Evolutionary conservation across 805 yeast species (phyloP), one percentile per base, ranked within the genome.

Genomic region (Candida mattraensis): DNA sequence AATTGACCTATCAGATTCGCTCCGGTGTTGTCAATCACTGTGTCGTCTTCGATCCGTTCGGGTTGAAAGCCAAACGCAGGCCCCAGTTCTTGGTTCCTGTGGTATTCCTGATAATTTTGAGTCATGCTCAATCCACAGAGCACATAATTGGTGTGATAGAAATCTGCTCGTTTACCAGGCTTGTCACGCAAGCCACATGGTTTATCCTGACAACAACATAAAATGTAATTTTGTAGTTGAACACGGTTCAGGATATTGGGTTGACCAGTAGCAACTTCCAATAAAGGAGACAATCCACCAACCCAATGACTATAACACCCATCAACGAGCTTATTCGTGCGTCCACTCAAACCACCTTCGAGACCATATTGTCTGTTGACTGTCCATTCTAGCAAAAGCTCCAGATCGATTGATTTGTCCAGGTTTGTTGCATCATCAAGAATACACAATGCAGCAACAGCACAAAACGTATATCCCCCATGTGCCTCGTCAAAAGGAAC

Each of bases 241-340:
- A 70, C 65, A 41, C 88, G 72, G 40, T 79, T 69, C 41, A 82
- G 53, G 39, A 72, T 45, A 10, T 36, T 28, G 19, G 28, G 28
- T 4, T 63, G 59, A 1, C 55, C 50, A 2, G 58, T 53, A 1
- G 81, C 63, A 0, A 73, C 64, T 40, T 85, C 93, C 4, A 87
- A 40, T 22, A 87, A 59, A 0, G 86, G 78, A 44, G 72, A 67
- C 24, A 81, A 57, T 0, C 87, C 94, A 2, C 98, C 98, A 2
- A 88, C 83, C 99, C 99, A 93, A 59, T 83, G 91, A 54, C 91
- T 78, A 58, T 93, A 93, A 60, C 99, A 93, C 0, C 95, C 96
- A 57, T 93, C 99, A 1, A 93, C 98, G 20, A 93, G 69, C 56
- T 93, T 93, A 58, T 91, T 91, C 0, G 95, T 77, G 36, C 99